Base-by-base conservation (phyloP, 805 yeast species). In the Lachancea lanzarotensis region DNA sequence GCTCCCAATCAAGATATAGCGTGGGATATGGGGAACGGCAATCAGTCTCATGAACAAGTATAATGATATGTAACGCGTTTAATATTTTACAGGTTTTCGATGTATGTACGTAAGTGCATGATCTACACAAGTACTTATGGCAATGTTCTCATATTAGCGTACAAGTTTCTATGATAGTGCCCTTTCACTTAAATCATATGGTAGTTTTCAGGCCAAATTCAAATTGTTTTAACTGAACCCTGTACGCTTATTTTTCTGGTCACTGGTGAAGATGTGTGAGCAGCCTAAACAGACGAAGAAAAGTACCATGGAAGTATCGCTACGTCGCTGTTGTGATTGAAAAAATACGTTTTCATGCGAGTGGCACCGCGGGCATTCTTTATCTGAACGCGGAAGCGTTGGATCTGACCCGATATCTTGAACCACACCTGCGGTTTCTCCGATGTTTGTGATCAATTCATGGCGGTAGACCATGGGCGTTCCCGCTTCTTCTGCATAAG, bases 361-460 rank as follows among this genome's bases (percentile, higher is more conserved):
- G 54, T 78, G 82, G 67, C 99, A 93, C 44, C 76, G 74, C 2
- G 97, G 96, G 66, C 99, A 93, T 56, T 85, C 90, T 60, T 86
- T 86, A 64, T 91, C 93, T 1, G 96, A 84, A 52, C 97, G 75
- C 45, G 99, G 99, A 60, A 93, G 80, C 2, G 98, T 93, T n/a
- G 98, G 98, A 66, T 93, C 99, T 19, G 82, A 74, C 1, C 96
- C 97, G 53, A 93, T 85, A 65, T 91, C 98, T 62, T 86, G 90
- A 33, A 93, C 95, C 43, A 86, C 95, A 56, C 98, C 98, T 1
- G 98, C 98, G 2, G 96, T 91, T 62, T 87, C 97, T 60, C 70
- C 96, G 52, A 91, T 87, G 57, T 85, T 84, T 12, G 97, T 79
- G 53, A 88, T 84, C 68, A 91, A 75, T 68, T 93, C 98, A 65